phyloP scores from a whole-genome alignment of 2,329 filamentous ascomycete species.

The Colletotrichum sp. region DNA sequence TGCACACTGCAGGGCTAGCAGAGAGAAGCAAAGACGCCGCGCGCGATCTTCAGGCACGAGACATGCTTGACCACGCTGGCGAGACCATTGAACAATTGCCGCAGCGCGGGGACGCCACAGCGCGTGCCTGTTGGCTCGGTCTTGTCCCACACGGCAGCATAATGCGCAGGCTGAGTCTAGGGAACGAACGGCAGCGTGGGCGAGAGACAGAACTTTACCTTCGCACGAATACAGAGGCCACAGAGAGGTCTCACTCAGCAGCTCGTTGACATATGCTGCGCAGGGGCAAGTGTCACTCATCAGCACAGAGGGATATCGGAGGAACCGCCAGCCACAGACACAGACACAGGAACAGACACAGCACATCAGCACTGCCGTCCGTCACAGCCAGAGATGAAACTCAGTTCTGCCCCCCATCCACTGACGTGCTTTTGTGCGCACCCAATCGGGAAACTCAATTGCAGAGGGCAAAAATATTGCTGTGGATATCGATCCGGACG shows the following conservation, averaged over 20 bases:
- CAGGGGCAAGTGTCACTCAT: not conserved
- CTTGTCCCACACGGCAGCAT: not conserved
- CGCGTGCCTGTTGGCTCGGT: not conserved
- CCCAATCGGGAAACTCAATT: not conserved
- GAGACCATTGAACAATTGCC: not conserved
- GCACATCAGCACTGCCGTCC: not conserved
- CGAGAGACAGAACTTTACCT: not conserved
- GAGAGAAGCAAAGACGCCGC: not conserved
- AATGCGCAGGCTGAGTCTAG: not conserved
- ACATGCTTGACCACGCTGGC: not conserved
- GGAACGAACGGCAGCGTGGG: not conserved
- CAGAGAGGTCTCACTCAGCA: not conserved
- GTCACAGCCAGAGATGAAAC: not conserved
- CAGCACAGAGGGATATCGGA: not conserved
- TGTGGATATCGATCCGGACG: not conserved
- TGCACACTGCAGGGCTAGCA: not conserved
- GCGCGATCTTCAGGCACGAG: conserved; percentile 10
- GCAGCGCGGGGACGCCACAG: not conserved
- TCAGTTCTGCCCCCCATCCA: not conserved
- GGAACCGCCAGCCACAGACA: not conserved
- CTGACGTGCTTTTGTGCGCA: not conserved
- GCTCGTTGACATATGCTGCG: not conserved
- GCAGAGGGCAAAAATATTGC: not conserved
- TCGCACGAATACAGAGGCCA: not conserved
- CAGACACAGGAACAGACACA: not conserved